phyloP scores from a whole-genome alignment of 2,329 filamentous ascomycete species.

The Trichothecium roseum region DNA sequence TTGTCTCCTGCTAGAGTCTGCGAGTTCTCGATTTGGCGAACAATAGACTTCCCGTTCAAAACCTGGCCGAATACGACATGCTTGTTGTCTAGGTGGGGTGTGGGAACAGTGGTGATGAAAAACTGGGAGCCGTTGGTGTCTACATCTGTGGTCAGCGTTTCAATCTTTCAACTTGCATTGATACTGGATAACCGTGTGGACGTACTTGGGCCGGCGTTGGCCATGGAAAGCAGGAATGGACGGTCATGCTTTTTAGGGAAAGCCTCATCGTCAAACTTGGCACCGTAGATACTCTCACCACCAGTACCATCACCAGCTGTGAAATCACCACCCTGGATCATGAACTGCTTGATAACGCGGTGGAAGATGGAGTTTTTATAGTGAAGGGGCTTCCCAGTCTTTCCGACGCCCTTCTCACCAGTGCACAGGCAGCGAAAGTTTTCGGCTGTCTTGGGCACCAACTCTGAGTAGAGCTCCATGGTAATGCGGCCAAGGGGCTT shows the following conservation, averaged over 20 bases:
- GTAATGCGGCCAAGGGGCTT: constrained; percentile 65
- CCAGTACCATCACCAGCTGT: constrained; percentile 90
- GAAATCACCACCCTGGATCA: constrained; percentile 93
- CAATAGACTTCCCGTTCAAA: constrained; percentile 79
- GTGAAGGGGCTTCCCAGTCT: constrained; percentile 73
- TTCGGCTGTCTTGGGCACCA: constrained; percentile 90
- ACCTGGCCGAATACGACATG: constrained; percentile 97
- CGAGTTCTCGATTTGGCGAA: constrained; percentile 83
- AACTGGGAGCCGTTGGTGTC: constrained; percentile 96
- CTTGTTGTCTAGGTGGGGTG: constrained; percentile 89
- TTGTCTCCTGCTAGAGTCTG: constrained; percentile 67
- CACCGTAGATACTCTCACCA: constrained; percentile 93
- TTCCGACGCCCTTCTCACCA: constrained; percentile 81
- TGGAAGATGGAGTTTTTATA: constrained; percentile 94
- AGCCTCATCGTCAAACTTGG: constrained; percentile 96
- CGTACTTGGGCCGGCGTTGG: constrained; percentile 85
- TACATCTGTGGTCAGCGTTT: constrained; percentile 21
- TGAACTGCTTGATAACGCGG: constrained; percentile 96
- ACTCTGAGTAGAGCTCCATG: constrained; percentile 68
- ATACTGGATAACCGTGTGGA: no score
- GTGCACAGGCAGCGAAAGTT: constrained; percentile 95
- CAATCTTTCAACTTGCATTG: no score
- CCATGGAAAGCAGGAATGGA: constrained; percentile 93
- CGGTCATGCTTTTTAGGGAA: constrained; percentile 86
- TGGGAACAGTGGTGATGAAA: constrained; percentile 94